phyloP scores from a whole-genome alignment of 2,329 filamentous ascomycete species.

The Nemania bipapillata region DNA sequence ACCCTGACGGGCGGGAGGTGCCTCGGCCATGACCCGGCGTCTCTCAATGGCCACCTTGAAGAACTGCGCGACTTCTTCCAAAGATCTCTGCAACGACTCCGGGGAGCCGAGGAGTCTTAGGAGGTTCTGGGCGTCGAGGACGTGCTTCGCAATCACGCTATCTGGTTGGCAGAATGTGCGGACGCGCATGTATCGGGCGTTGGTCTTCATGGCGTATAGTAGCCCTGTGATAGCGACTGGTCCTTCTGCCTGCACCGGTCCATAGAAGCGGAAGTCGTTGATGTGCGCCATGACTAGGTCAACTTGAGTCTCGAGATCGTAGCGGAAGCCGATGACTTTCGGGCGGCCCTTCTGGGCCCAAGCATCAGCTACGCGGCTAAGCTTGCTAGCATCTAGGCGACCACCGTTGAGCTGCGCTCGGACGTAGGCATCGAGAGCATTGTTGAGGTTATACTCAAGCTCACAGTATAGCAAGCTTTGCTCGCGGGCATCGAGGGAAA shows the following conservation, averaged over 20 bases:
- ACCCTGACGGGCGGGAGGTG: slow-evolving; percentile 12
- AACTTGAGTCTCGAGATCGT: slow-evolving; percentile 70
- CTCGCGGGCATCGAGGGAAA: slow-evolving; percentile 66
- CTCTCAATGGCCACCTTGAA: slow-evolving; percentile 65
- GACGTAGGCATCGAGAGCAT: slow-evolving; percentile 64
- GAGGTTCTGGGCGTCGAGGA: slow-evolving; percentile 64
- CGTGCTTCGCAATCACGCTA: slow-evolving; percentile 67
- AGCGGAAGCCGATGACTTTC: slow-evolving; percentile 66
- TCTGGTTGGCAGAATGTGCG: slow-evolving; percentile 69
- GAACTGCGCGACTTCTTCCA: slow-evolving; percentile 64
- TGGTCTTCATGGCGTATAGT: slow-evolving; percentile 63
- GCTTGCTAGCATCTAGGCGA: slow-evolving; percentile 63
- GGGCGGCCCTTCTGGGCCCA: slow-evolving; percentile 66
- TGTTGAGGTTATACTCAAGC: slow-evolving; percentile 66
- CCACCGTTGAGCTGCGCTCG: slow-evolving; percentile 65
- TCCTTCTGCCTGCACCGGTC: slow-evolving; percentile 56
- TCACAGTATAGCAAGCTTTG: slow-evolving; percentile 70
- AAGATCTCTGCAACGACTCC: slow-evolving; percentile 57
- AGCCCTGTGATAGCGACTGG: slow-evolving; percentile 59
- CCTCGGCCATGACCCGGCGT: slow-evolving; percentile 49
- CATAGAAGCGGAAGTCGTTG: slow-evolving; percentile 66
- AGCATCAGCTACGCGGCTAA: slow-evolving; percentile 62
- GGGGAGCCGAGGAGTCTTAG: slow-evolving; percentile 62
- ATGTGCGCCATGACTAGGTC: slow-evolving; percentile 63
- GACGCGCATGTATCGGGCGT: slow-evolving; percentile 64